These are phyloP conservation scores for Aspergillus fructus DNA, from an alignment of 2,329 filamentous ascomycete species.

Conservation along the genomic window DNA sequence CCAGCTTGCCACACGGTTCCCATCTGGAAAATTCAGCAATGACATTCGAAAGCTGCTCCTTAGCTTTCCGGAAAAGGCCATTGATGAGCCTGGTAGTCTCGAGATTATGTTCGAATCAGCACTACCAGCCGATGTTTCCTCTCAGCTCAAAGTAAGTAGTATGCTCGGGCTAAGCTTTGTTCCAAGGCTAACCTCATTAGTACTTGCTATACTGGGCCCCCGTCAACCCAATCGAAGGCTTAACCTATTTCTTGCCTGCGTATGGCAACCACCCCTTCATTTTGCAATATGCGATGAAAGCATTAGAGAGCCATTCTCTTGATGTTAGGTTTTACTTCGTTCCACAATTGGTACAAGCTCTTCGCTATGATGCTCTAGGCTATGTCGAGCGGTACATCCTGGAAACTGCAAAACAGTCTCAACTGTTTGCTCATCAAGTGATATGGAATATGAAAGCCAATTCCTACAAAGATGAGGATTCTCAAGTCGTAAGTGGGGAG, in stretches of 20 bases:
- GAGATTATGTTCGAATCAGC: conserved; percentile 75
- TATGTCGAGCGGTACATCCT: conserved; percentile 97
- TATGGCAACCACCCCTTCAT: conserved; percentile 91
- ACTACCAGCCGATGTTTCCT: conserved; percentile 74
- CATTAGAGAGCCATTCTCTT: conserved; percentile 89
- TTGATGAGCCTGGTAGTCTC: conserved; percentile 78
- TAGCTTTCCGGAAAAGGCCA: conserved; percentile 78
- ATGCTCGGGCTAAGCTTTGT: not conserved
- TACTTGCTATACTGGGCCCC: conserved; percentile 92
- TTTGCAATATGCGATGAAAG: conserved; percentile 94
- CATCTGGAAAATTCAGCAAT: conserved; percentile 67
- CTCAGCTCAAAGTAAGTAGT: conserved; percentile 72
- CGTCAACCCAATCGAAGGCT: conserved; percentile 87
- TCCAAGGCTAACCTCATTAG: conserved; percentile 40
- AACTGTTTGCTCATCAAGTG: conserved; percentile 97
- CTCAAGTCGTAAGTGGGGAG: conserved; percentile 63
- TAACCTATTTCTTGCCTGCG: conserved; percentile 87
- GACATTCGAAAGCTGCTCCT: conserved; percentile 80
- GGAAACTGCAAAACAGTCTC: conserved; percentile 96
- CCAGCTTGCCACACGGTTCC: conserved; percentile 76
- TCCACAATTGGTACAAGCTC: conserved; percentile 92
- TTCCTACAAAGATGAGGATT: conserved; percentile 95
- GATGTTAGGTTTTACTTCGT: conserved; percentile 99
- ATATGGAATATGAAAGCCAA: conserved; percentile 99
- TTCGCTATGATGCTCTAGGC: conserved; percentile 88